Base-by-base conservation (phyloP, 768 basidiomycete species). In the Crepidotus variabilis region DNA sequence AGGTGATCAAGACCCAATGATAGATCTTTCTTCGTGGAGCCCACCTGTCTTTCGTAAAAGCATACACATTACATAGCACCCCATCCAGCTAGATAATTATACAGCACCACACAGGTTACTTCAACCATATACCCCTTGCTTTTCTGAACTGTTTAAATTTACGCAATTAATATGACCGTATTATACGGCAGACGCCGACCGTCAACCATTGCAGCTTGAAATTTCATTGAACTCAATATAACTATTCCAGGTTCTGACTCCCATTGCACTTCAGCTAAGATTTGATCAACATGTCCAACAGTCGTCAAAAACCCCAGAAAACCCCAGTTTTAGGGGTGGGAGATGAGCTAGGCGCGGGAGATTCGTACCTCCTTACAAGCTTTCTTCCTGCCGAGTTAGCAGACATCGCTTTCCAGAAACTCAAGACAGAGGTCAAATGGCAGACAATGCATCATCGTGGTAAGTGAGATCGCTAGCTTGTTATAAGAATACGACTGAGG, bases 401-500 rank as follows among this genome's bases (percentile, higher is more conserved):
- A 2, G 75, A 75, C 6, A 66, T 64, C 16, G 85, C 81, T 0
- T 90, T 90, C 63, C 82, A 81, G 48, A 77, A 71, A 4, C 59
- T 91, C 60, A 76, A 70, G 57, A 69, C 75, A 9, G 90, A 92
- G 64, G 90, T 92, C 0, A 72, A 77, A 48, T 92, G 89, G 88
- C 75, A 80, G 47, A 75, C 75, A 2, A 92, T 92, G 90, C 71
- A 81, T 58, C 90, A 91, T 68, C 77, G 86, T 69, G 90, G 90
- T 82, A 52, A n/a, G 72, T 82, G 53, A n/a, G 72, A 62, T 36
- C 53, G 45, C 0, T 28, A 28, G 28, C n/a, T 32, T 32, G 3
- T 34, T 28, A 33, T 52, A 14, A n/a, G 52, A 50, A 36, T 52
- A 24, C 49, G 23, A 22, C 4, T 39, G 22, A 22, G 4, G 14